Evolutionary conservation across 164 flowering plant genomes (phyloP).

Genomic region (Berberis vulgaris): DNA sequence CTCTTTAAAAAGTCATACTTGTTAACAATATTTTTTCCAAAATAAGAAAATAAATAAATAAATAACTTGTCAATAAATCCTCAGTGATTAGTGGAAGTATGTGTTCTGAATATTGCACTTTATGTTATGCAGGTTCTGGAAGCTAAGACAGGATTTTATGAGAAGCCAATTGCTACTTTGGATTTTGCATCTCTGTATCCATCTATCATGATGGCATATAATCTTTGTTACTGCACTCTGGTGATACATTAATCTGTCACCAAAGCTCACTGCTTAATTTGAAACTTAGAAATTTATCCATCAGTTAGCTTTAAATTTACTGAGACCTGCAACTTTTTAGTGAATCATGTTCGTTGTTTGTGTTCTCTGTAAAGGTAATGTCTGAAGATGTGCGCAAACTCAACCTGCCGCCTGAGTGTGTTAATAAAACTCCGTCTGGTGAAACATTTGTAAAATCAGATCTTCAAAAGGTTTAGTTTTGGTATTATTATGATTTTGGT

Average conservation of each 20-base stretch:
- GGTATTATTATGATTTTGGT: not conserved
- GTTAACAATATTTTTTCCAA: no score
- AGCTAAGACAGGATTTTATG: slow-evolving; percentile 84
- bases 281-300: no score
- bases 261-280: not conserved
- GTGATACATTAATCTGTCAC: slow-evolving; percentile 26
- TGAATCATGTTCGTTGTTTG: slow-evolving; percentile 1
- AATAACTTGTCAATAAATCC: not conserved
- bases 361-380: slow-evolving; percentile 48
- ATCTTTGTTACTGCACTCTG: slow-evolving; percentile 94
- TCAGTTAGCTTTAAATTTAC: no score
- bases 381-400: slow-evolving; percentile 78
- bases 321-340: no score
- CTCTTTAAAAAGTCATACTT: no score
- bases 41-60: no score
- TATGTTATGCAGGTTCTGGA: slow-evolving; percentile 69
- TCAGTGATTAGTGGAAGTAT: not conserved
- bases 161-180: slow-evolving; percentile 95
- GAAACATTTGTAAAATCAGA: slow-evolving; percentile 84
- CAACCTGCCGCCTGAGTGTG: slow-evolving; percentile 74
- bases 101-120: slow-evolving; percentile 9
- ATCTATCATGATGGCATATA: slow-evolving; percentile 99
- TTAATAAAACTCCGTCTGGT: slow-evolving; percentile 94
- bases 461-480: slow-evolving; percentile 65
- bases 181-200: slow-evolving; percentile 99